Conservation (phyloP, 768 basidiomycete species). For the Albatrellus ellisii region DNA sequence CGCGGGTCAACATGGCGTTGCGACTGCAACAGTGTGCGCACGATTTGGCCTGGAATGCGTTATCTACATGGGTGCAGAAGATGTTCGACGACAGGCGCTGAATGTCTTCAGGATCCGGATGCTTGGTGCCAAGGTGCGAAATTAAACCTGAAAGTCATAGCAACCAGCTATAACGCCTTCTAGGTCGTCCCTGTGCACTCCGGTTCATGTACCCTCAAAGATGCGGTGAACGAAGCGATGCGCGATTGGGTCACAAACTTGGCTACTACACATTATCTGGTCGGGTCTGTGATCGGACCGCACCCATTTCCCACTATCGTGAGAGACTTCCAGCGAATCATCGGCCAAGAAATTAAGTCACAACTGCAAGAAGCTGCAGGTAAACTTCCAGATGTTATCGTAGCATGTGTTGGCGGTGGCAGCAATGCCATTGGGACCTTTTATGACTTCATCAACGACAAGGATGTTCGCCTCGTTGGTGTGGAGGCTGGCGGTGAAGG, state of each 20-base stretch:
- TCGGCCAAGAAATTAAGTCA: slow-evolving; percentile 86
- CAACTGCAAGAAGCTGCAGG: slow-evolving; percentile 62
- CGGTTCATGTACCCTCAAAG: slow-evolving; percentile 91
- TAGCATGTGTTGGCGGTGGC: slow-evolving; percentile 97
- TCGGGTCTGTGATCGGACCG: slow-evolving; percentile 94
- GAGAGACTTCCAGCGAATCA: slow-evolving; percentile 93
- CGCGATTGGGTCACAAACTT: slow-evolving; percentile 98
- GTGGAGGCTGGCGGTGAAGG: slow-evolving; percentile 99
- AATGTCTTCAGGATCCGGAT: slow-evolving; percentile 98
- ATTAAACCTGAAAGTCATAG: neutral
- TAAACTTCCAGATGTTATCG: slow-evolving; percentile 87
- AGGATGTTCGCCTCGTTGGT: slow-evolving; percentile 74
- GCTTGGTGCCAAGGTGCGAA: slow-evolving; percentile 75
- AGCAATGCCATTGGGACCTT: slow-evolving; percentile 97
- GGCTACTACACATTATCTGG: slow-evolving; percentile 87
- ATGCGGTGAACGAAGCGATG: slow-evolving; percentile 97
- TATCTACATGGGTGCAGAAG: slow-evolving; percentile 97
- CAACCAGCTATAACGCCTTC: neutral
- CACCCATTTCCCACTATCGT: slow-evolving; percentile 99
- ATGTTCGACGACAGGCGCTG: slow-evolving; percentile 88
- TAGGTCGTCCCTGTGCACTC: slow-evolving; percentile 91
- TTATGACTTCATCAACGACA: slow-evolving; percentile 90
- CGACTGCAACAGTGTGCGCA: slow-evolving; percentile 96
- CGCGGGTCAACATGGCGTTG: slow-evolving; percentile 97
- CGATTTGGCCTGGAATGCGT: slow-evolving; percentile 92